Evolutionary conservation across 2,329 filamentous ascomycete genomes (phyloP).

Genomic region (Aspergillus sp.): DNA sequence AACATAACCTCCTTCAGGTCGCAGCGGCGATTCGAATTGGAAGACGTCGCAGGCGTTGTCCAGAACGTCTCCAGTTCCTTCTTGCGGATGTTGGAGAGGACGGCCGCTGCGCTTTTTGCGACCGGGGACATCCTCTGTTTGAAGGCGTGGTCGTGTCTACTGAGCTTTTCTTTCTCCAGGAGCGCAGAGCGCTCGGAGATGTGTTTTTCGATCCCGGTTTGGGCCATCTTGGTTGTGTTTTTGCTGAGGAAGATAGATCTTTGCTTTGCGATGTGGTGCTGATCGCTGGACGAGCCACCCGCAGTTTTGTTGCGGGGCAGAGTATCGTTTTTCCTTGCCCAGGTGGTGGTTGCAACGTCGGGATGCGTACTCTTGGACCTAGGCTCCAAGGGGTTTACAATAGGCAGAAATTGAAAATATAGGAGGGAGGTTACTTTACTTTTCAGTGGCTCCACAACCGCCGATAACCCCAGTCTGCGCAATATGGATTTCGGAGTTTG

Average conservation of each 20-base stretch:
- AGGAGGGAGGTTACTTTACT: not conserved
- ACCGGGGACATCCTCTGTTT: slow-evolving; percentile 10
- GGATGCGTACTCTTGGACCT: not conserved
- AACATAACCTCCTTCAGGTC: slow-evolving; percentile 11
- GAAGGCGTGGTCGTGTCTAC: slow-evolving; percentile 12
- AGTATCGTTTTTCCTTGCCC: not conserved
- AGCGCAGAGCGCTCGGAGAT: slow-evolving; percentile 2
- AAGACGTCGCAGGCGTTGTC: not conserved
- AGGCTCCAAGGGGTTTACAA: not conserved
- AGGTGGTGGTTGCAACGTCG: not conserved
- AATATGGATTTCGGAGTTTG: not conserved
- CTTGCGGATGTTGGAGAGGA: slow-evolving; percentile 7
- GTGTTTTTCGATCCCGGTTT: not conserved
- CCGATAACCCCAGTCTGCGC: not conserved
- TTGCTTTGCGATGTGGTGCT: too few relatives aligned
- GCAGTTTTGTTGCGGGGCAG: not conserved
- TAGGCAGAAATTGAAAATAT: not conserved
- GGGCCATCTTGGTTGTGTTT: not conserved
- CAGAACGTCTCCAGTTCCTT: slow-evolving; percentile 7
- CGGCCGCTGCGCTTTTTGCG: slow-evolving; percentile 4
- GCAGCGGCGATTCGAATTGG: not conserved
- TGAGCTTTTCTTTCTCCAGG: slow-evolving; percentile 9
- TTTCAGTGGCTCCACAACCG: not conserved
- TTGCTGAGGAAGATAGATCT: not conserved
- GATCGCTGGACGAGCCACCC: too few relatives aligned